Evolutionary conservation across 345 rosid species (phyloP), one percentile per base, ranked within the genome.

Genomic region (Alliaria petiolata): DNA sequence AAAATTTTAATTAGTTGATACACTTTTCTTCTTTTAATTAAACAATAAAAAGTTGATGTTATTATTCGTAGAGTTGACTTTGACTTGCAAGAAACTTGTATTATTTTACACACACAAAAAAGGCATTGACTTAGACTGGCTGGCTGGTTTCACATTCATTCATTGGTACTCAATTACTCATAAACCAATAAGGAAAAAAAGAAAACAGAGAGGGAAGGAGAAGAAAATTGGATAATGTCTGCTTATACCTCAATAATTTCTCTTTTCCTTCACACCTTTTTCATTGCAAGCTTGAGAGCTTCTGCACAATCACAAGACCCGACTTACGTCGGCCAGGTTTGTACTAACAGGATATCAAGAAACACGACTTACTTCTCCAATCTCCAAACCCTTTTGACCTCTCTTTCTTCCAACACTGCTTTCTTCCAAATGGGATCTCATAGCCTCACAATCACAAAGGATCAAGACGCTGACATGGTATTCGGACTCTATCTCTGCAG

Each of bases 401-500:
- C 65, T 72, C 81, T 65, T 36, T 84, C 31, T 5, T 5, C 63
- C 3, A 44, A 74, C 31, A 28, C 22, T 50, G 22, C 63, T 45
- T 31, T 6, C 8, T 56, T 54, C 59, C 4, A 20, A 4, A 50
- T 8, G 2, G 81, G 83, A 20, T 87, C 74, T 44, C 66, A 45
- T 52, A 82, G 52, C 46, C 43, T 15, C 65, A 8, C 82, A 26
- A 15, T 15, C 65, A 8, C 82, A 26, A 15, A 17, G 6, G 88
- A 85, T 22, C 58, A 62, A 16, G 33, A n/a, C n/a, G 4, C 45
- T 0, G 53, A 76, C 45, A 31, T 1, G 11, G 69, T 69, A n/a
- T 76, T 60, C 15, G 82, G 84, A 8, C 58, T 76, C 40, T 83
- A 42, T 54, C 84, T 80, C 54, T 81, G 87, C 78, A 69, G 35